phyloP scores from a whole-genome alignment of 2,329 filamentous ascomycete genomes.

The Microdochium bolleyi region DNA sequence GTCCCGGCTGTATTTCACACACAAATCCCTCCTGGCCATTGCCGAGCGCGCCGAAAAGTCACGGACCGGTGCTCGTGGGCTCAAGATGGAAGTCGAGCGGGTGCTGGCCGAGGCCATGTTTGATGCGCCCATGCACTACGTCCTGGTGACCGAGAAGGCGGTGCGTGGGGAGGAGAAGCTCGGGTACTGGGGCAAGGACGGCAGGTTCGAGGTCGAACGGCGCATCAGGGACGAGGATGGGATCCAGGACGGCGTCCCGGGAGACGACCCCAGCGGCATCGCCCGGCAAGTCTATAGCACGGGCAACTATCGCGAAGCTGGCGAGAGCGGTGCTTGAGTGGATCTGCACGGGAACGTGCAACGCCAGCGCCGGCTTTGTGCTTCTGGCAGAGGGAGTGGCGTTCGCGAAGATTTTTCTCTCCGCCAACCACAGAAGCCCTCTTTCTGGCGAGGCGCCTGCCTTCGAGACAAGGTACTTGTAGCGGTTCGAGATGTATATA shows the following conservation, averaged over 20 bases:
- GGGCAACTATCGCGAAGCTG: slow-evolving; percentile 20
- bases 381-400: no score
- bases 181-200: slow-evolving; percentile 60
- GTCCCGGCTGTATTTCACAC: slow-evolving; percentile 77
- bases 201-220: slow-evolving; percentile 61
- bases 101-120: slow-evolving; percentile 76
- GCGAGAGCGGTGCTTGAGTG: slow-evolving; percentile 21
- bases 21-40: slow-evolving; percentile 70
- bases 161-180: slow-evolving; percentile 54
- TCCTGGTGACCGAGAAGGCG: slow-evolving; percentile 64
- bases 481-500: no score
- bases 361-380: no score
- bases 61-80: slow-evolving; percentile 68
- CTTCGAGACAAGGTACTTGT: no score
- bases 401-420: no score
- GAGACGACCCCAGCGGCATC: neutral
- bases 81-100: slow-evolving; percentile 75
- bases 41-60: slow-evolving; percentile 56
- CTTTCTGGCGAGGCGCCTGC: no score
- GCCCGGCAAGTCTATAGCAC: slow-evolving; percentile 6
- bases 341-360: neutral
- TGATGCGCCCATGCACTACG: slow-evolving; percentile 68
- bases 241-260: slow-evolving; percentile 7
- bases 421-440: no score
- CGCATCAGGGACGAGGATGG: slow-evolving; percentile 57